Conservation (phyloP, 2,329 filamentous ascomycete species). For the Colletotrichum gloeosporioides region DNA sequence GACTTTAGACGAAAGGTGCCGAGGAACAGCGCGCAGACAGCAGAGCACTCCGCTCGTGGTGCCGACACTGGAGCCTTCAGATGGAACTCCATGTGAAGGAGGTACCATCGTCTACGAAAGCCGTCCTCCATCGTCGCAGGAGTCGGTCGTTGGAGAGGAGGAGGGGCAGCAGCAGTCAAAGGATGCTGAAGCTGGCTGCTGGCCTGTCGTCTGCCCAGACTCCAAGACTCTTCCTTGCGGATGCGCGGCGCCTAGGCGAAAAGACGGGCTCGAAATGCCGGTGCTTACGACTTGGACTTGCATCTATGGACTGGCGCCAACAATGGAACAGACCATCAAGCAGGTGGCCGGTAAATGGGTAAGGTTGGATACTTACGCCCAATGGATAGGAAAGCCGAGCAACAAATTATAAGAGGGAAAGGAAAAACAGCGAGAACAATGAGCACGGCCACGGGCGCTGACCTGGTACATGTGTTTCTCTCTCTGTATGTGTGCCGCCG, state of each 20-base stretch:
- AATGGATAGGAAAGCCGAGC: not conserved
- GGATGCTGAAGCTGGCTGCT: not conserved
- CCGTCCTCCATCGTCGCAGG: not conserved
- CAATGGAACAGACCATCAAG: not conserved
- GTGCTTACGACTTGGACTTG: not conserved
- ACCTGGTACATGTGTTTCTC: not conserved
- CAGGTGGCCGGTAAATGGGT: not conserved
- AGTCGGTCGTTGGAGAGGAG: not conserved
- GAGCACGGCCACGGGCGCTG: not conserved
- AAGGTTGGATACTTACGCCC: not conserved
- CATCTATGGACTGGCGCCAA: not conserved
- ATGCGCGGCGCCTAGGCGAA: not conserved
- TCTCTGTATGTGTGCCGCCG: not conserved
- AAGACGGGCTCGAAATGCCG: not conserved
- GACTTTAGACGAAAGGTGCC: not conserved
- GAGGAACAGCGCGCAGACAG: not conserved
- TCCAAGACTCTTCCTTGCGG: not conserved
- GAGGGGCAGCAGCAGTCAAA: not conserved
- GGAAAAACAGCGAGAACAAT: not conserved
- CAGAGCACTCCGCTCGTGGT: not conserved
- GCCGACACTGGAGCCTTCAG: not conserved
- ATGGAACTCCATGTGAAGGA: not conserved
- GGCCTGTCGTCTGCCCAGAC: not conserved
- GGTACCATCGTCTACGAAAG: not conserved
- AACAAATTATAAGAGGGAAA: not conserved